Percentiles rank a stretch among this genome's conserved stretches.
These are phyloP conservation scores for Mimosa bimucronata DNA, from an alignment of 306 rosid species.

Conservation along the genomic window DNA sequence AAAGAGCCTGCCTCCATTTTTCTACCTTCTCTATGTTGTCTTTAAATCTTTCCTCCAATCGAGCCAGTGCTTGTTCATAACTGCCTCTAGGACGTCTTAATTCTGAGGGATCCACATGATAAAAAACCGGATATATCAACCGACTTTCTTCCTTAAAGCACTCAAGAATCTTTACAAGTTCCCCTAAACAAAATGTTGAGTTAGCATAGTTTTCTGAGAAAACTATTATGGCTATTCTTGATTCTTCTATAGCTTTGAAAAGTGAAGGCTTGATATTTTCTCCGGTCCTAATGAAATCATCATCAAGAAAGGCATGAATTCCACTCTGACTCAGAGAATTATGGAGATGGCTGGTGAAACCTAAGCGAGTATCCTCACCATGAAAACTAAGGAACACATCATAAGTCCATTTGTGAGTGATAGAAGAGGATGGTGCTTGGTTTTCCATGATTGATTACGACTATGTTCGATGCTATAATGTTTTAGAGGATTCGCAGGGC, in stretches of 20 bases:
- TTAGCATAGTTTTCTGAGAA: not conserved
- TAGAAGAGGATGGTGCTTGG: not conserved
- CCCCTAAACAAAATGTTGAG: not conserved
- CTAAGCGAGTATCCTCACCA: not conserved
- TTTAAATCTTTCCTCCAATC: not conserved
- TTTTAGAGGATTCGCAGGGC: too few relatives aligned
- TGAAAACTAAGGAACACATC: not conserved
- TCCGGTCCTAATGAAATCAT: not conserved
- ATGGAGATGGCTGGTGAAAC: not conserved
- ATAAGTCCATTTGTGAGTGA: not conserved
- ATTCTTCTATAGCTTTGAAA: not conserved
- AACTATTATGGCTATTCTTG: not conserved
- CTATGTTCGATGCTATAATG: too few relatives aligned
- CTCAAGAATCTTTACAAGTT: not conserved
- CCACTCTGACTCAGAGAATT: slow-evolving; percentile 27
- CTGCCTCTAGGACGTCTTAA: not conserved
- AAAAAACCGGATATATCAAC: not conserved
- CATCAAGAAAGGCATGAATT: not conserved
- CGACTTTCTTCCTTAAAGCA: not conserved
- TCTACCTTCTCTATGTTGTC: not conserved
- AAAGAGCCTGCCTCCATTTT: not conserved
- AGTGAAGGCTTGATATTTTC: not conserved
- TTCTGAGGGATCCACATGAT: not conserved
- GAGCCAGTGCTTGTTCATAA: not conserved
- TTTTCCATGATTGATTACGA: not conserved